These are phyloP conservation scores for Nidula microcarpa DNA, from an alignment of 768 basidiomycete species.

Conservation along the genomic window DNA sequence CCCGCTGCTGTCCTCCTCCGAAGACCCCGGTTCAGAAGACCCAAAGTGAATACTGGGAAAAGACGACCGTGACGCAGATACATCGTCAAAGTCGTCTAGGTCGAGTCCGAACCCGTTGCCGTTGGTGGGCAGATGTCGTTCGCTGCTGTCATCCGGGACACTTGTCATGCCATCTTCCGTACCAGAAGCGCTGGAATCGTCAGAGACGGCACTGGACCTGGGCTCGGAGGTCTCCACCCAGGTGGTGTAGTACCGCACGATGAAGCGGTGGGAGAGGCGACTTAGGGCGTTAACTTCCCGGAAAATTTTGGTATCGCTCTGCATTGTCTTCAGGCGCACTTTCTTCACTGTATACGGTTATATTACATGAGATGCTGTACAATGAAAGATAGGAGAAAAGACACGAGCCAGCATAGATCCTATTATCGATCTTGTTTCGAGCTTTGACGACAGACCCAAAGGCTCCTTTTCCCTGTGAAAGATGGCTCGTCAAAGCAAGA, in stretches of 20 bases:
- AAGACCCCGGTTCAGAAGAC: constrained; percentile 26
- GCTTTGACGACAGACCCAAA: constrained; percentile 97
- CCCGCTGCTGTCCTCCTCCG: constrained; percentile 26
- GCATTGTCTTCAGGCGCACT: constrained; percentile 71
- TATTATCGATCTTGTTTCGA: constrained; percentile 79
- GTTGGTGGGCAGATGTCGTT: constrained; percentile 34
- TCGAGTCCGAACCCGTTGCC: constrained; percentile 60
- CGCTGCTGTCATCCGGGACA: constrained; percentile 35
- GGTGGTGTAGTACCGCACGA: constrained; percentile 89
- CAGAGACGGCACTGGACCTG: constrained; percentile 46
- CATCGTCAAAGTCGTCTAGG: constrained; percentile 58
- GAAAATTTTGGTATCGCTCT: constrained; percentile 85
- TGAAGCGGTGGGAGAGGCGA: constrained; percentile 80
- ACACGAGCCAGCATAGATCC: constrained; percentile 74
- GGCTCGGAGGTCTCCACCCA: constrained; percentile 78
- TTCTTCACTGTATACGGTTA: constrained; percentile 66
- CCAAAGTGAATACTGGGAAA: constrained; percentile 89
- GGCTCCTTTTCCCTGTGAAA: constrained; percentile 73
- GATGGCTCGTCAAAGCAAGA: neutral
- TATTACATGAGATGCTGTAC: constrained; percentile 1
- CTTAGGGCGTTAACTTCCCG: constrained; percentile 90
- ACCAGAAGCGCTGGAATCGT: constrained; percentile 41
- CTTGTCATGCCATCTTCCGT: constrained; percentile 43
- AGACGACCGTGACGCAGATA: constrained; percentile 52
- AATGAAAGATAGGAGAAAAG: neutral